These are phyloP conservation scores for Vitis hybrid DNA, from an alignment of 177 flowering plant species.

Conservation along the genomic window DNA sequence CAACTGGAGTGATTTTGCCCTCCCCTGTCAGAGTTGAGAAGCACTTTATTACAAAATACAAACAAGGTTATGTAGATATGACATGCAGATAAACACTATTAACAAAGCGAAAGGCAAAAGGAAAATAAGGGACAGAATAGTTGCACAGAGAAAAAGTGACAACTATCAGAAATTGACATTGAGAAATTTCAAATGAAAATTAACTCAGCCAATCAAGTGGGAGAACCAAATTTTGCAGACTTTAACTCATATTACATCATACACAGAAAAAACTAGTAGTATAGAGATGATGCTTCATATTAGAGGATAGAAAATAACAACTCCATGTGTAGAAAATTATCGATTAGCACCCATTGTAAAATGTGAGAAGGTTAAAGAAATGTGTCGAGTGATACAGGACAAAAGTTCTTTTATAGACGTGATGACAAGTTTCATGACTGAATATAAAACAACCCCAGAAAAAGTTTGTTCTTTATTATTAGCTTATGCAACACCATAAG, in stretches of 20 bases:
- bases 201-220: no score
- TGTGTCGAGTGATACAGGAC: no score
- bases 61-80: not conserved
- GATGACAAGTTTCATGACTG: not conserved
- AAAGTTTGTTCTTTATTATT: not conserved
- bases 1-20: slow-evolving; percentile 76
- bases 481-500: not conserved
- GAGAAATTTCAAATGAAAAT: no score
- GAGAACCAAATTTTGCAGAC: no score
- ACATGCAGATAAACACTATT: not conserved
- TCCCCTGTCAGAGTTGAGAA: slow-evolving; percentile 48
- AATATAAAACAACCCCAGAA: not conserved
- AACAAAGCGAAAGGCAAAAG: not conserved
- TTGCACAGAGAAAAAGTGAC: not conserved
- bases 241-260: no score
- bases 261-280: not conserved
- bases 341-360: not conserved
- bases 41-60: not conserved
- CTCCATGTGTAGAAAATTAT: not conserved
- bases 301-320: not conserved
- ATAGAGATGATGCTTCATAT: not conserved
- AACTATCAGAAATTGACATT: no score
- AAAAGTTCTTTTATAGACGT: no score
- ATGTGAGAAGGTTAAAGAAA: not conserved
- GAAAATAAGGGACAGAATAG: no score